Evolutionary conservation across 345 rosid species (phyloP), one percentile per base, ranked within the genome.

Genomic region (Aethionema arabicum): DNA sequence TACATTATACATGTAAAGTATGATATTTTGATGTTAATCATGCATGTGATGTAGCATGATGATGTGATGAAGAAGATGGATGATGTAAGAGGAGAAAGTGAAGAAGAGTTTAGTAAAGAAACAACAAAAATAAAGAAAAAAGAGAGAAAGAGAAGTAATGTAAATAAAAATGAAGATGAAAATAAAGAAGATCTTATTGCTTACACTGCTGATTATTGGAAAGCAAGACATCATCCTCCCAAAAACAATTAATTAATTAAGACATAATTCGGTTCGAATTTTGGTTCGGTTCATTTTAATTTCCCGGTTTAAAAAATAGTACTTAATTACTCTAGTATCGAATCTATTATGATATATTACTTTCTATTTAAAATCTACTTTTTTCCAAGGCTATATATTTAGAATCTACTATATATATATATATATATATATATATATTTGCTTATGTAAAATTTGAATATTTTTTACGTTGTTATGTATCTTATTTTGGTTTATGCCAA

Each of bases 211-310:
- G 96, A 88, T 76, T 88, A 88, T 67, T 80, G 74, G 78, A 39
- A 73, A 45, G 83, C 91, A 27, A 84, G 85, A 70, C 93, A 81
- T 65, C 96, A 86, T 68, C 93, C 96, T 38, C 93, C 96, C 27
- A 86, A 82, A 80, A 81, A 88, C 53, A 86, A 88, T 68, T 86
- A 48, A 78, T 29, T 39, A 27, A 42, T 29, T 16, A 32, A 40
- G 11, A 40, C 0, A 40, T 8, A 40, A 40, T 6, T 6, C 44
- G 2, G 2, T 21, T 21, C 27, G 27, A 2, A 21, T 21, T 21
- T 21, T 21, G 27, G 27, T 21, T 21, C 27, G 27, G 27, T 21
- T 21, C 2, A 21, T 21, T 21, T 21, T 2, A 21, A 21, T 21
- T 21, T 21, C 27, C 27, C 27, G 27, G 27, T 21, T 21, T 21